A percentile compares a stretch with the other conserved stretches of the same genome.
phyloP scores from a whole-genome alignment of 2,329 filamentous ascomycete species.

The Penicillium decumbens region DNA sequence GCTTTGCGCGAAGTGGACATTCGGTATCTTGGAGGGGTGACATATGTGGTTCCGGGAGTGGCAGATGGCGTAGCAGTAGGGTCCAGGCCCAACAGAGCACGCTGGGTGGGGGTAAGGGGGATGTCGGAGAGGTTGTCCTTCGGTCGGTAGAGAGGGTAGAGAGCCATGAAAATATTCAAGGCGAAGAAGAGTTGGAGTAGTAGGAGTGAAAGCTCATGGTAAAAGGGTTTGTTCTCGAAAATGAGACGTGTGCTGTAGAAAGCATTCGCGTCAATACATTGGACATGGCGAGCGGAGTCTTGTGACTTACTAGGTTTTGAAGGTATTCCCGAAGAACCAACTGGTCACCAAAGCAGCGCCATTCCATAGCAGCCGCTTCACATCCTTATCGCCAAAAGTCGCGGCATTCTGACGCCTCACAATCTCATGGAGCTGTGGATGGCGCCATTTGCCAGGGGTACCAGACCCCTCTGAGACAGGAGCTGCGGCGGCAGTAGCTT shows the following conservation, averaged over 20 bases:
- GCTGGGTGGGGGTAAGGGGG: slow-evolving; percentile 82
- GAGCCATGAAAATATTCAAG: slow-evolving; percentile 66
- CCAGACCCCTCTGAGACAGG: slow-evolving; percentile 32
- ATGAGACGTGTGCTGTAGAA: slow-evolving; percentile 27
- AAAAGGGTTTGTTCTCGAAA: slow-evolving; percentile 35
- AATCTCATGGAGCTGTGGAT: slow-evolving; percentile 85
- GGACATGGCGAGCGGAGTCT: not conserved
- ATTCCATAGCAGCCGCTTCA: slow-evolving; percentile 67
- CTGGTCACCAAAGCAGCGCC: slow-evolving; percentile 50
- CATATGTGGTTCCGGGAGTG: slow-evolving; percentile 67
- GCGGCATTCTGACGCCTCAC: slow-evolving; percentile 71
- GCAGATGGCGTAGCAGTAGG: slow-evolving; percentile 59
- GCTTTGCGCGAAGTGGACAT: slow-evolving; percentile 58
- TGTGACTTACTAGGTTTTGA: slow-evolving; percentile 36
- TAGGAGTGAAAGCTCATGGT: slow-evolving; percentile 48
- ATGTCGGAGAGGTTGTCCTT: slow-evolving; percentile 82
- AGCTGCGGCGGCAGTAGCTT: slow-evolving; percentile 25
- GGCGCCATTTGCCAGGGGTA: slow-evolving; percentile 75
- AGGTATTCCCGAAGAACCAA: slow-evolving; percentile 42
- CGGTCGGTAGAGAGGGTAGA: slow-evolving; percentile 66
- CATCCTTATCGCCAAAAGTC: slow-evolving; percentile 72
- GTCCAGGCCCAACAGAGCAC: slow-evolving; percentile 74
- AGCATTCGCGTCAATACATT: slow-evolving; percentile 3
- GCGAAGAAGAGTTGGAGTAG: slow-evolving; percentile 59
- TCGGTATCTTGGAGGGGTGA: slow-evolving; percentile 82